A percentile compares a stretch with the other conserved stretches of the same genome.
Conservation (phyloP, 1,139 yeast genomes). For the Arxiozyma slooffiae region DNA sequence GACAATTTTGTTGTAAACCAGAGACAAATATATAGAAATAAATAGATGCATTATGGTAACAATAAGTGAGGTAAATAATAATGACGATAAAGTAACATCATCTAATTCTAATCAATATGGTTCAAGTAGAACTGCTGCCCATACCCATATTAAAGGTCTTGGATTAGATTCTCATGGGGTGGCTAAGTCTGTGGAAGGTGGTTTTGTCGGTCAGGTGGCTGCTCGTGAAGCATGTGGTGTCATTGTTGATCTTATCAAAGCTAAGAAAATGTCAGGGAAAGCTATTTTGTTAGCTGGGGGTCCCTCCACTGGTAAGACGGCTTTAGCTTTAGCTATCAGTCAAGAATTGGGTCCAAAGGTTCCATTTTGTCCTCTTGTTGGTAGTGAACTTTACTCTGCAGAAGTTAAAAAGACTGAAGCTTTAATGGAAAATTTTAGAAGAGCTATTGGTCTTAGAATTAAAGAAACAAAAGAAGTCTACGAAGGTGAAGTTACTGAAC, state of each 20-base stretch:
- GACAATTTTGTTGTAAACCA: not conserved
- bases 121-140: conserved; percentile 84
- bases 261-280: conserved; percentile 89
- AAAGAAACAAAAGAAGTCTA: conserved; percentile 96
- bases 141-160: conserved; percentile 90
- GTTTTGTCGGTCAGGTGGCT: conserved; percentile 87
- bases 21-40: not conserved
- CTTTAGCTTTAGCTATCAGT: conserved; percentile 88
- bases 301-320: conserved; percentile 98
- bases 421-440: conserved; percentile 92
- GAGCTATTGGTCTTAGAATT: conserved; percentile 91
- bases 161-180: conserved; percentile 86
- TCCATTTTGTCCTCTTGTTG: conserved; percentile 96
- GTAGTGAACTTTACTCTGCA: conserved; percentile 88
- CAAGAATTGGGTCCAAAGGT: conserved; percentile 98
- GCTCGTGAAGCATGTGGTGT: conserved; percentile 98
- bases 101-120: conserved; percentile 19
- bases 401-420: conserved; percentile 97
- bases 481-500: conserved; percentile 95
- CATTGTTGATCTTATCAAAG: conserved; percentile 85
- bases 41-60: conserved; percentile 63
- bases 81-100: conserved; percentile 14
- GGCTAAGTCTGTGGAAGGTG: conserved; percentile 82
- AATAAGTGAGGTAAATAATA: conserved; percentile 70
- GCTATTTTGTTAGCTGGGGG: conserved; percentile 96